Conservation (phyloP, 495 filamentous ascomycete genomes). For the Haplographium delicatum region DNA sequence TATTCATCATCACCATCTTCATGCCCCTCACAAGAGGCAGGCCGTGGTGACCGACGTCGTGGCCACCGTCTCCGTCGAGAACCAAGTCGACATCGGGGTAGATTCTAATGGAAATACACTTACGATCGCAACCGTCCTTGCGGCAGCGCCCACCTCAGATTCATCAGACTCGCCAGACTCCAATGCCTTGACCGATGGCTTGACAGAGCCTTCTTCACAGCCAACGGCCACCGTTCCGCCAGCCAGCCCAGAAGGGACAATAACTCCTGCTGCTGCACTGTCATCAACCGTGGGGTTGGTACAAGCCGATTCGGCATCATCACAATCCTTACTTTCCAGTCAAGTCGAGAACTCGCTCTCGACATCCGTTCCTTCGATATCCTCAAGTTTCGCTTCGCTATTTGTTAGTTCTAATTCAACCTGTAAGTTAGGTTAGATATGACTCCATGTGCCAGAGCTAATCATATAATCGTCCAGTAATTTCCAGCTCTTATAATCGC, state of each 20-base stretch:
- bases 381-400: conserved; percentile 39
- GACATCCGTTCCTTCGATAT: conserved; percentile 46
- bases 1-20: conserved; percentile 8
- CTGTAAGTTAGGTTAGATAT: conserved; percentile 35
- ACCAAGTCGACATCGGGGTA: conserved; percentile 44
- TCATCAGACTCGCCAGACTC: not conserved
- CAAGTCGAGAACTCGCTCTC: conserved; percentile 39
- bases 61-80: conserved; percentile 44
- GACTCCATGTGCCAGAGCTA: too few species aligned
- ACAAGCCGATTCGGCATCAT: not conserved
- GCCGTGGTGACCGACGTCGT: conserved; percentile 34
- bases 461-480: conserved; percentile 16
- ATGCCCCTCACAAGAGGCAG: conserved; percentile 8
- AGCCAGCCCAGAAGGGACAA: too few species aligned
- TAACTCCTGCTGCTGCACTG: too few species aligned
- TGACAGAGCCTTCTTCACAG: too few species aligned
- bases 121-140: not conserved
- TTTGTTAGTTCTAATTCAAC: conserved; percentile 37
- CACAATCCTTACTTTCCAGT: conserved; percentile 19
- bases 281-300: conserved; percentile 14
- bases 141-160: not conserved
- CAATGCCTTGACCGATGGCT: too few species aligned
- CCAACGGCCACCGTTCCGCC: too few species aligned
- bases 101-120: conserved; percentile 31
- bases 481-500: conserved; percentile 27